phyloP scores from a whole-genome alignment of 2,329 filamentous ascomycete genomes.

The Alternaria arbusti region DNA sequence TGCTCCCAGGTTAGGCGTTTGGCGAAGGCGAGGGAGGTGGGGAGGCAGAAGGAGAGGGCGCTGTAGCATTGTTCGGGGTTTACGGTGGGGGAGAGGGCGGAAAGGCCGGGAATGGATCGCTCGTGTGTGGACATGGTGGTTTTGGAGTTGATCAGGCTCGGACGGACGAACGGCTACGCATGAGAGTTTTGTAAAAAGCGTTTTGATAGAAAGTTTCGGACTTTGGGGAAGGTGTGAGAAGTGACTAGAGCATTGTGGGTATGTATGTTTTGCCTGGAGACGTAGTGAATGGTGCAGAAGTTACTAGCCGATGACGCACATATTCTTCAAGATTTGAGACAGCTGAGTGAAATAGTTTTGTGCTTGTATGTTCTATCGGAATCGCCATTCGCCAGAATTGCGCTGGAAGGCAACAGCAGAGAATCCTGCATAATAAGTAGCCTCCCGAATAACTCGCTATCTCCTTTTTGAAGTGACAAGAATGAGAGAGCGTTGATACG shows the following conservation, averaged over 20 bases:
- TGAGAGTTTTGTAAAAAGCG: neutral
- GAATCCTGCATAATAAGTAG: neutral
- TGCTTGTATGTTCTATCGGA: neutral
- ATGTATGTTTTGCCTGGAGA: neutral
- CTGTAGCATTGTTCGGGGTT: neutral
- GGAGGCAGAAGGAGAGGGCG: conserved; percentile 22
- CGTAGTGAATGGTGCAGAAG: neutral
- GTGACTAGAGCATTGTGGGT: neutral
- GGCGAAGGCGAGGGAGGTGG: conserved; percentile 24
- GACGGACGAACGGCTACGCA: neutral
- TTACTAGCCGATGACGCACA: neutral
- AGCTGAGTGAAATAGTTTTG: neutral
- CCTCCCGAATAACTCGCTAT: neutral
- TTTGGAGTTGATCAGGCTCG: neutral
- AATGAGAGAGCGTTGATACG: neutral
- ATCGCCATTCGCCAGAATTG: neutral
- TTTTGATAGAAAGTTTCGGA: neutral
- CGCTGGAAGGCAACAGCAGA: neutral
- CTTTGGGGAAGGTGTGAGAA: neutral
- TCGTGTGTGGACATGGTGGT: conserved; percentile 2
- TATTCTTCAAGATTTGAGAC: neutral
- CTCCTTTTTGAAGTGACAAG: neutral
- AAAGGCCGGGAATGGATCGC: neutral
- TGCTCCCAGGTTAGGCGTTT: conserved; percentile 31
- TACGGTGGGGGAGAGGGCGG: neutral